phyloP scores from a whole-genome alignment of 2,329 filamentous ascomycete genomes.

The Alternaria rosae region DNA sequence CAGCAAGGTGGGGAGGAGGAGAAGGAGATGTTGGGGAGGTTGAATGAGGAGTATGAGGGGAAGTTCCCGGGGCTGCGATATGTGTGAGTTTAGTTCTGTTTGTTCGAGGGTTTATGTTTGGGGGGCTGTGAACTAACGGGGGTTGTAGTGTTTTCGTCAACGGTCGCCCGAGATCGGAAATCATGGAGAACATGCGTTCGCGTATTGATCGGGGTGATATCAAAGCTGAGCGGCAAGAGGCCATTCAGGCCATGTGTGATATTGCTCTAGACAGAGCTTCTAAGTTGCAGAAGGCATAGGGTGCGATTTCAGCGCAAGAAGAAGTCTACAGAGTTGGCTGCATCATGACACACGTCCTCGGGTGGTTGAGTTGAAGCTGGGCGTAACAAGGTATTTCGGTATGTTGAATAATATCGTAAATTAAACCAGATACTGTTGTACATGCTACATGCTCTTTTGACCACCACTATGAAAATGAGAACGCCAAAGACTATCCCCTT shows the following conservation, averaged over 20 bases:
- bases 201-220: constrained; percentile 75
- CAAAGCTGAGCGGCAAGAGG: constrained; percentile 72
- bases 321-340: not conserved
- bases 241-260: constrained; percentile 87
- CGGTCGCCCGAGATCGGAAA: constrained; percentile 72
- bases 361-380: not conserved
- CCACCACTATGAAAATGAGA: rapidly evolving
- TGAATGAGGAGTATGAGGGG: constrained; percentile 84
- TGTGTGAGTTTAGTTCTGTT: constrained; percentile 59
- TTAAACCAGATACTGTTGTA: not conserved
- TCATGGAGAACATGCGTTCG: constrained; percentile 82
- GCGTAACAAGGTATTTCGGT: not conserved
- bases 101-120: not conserved
- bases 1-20: constrained; percentile 62
- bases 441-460: not conserved
- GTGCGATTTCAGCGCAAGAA: not conserved
- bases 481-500: not conserved
- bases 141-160: constrained; percentile 76
- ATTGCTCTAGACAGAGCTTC: constrained; percentile 81
- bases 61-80: constrained; percentile 83
- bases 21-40: constrained; percentile 60
- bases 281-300: constrained; percentile 56
- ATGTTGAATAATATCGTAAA: not conserved
- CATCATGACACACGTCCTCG: not conserved
- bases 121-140: not conserved